Evolutionary conservation across 2,329 filamentous ascomycete genomes (phyloP).

Genomic region (Pseudogymnoascus sp.): DNA sequence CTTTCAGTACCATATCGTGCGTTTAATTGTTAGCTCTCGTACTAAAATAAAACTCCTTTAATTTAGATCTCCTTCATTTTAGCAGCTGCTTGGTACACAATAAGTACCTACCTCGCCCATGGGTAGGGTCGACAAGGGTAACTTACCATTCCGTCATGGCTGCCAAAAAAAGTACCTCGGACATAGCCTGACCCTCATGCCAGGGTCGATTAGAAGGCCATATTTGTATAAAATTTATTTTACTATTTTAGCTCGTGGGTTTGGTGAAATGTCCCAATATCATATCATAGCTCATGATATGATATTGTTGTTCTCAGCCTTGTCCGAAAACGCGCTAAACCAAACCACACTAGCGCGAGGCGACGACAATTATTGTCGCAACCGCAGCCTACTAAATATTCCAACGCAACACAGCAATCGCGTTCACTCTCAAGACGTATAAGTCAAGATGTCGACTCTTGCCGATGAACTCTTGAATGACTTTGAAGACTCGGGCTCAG

Average conservation of each 20-base stretch:
- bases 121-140: neutral
- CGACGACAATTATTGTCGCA: constrained; percentile 8
- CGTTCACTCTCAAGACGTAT: constrained; percentile 7
- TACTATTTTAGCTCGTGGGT: neutral
- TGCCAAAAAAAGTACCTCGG: neutral
- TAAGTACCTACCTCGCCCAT: neutral
- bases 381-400: constrained; percentile 13
- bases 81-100: neutral
- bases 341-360: constrained; percentile 1
- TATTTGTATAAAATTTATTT: neutral
- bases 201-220: neutral
- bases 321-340: constrained; percentile 1
- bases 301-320: neutral
- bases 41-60: neutral
- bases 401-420: constrained; percentile 7
- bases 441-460: constrained; percentile 67
- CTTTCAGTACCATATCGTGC: neutral
- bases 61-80: neutral
- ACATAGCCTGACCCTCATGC: neutral
- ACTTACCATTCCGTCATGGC: neutral
- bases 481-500: constrained; percentile 78
- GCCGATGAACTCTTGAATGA: constrained; percentile 90
- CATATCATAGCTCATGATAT: neutral
- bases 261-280: neutral
- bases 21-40: neutral